phyloP scores from a whole-genome alignment of 306 rosid species.

The Prunus armeniaca region DNA sequence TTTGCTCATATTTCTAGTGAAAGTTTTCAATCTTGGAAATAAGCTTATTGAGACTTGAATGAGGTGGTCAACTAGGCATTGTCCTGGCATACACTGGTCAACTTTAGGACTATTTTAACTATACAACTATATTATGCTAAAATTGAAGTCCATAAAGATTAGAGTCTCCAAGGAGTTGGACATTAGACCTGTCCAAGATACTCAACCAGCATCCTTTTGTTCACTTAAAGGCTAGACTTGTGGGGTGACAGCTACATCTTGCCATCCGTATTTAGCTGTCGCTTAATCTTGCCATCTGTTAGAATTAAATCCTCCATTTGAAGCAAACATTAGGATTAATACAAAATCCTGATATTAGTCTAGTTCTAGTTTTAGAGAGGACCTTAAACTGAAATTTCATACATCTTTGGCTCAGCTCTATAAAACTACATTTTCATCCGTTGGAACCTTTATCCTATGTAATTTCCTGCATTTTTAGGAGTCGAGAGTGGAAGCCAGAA shows the following conservation, averaged over 20 bases:
- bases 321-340: background rate
- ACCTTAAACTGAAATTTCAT: background rate
- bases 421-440: background rate
- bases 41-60: background rate
- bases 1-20: background rate
- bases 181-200: background rate
- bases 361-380: background rate
- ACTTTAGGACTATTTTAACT: background rate
- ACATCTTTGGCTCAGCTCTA: background rate
- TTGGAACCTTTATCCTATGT: background rate
- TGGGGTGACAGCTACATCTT: background rate
- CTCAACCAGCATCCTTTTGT: background rate
- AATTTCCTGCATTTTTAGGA: conserved; percentile 53
- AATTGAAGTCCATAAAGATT: background rate
- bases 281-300: background rate
- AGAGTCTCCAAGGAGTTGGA: background rate
- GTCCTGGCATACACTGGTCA: background rate
- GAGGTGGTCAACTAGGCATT: too few species aligned
- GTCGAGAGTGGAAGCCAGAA: conserved; percentile 71
- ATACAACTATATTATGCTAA: background rate
- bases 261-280: too few species aligned
- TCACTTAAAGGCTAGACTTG: background rate
- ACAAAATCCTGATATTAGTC: background rate
- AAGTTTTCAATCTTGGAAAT: background rate
- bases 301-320: background rate